These are phyloP conservation scores for Euphorbia pulcherrima DNA, from an alignment of 345 rosid species.

Conservation along the genomic window DNA sequence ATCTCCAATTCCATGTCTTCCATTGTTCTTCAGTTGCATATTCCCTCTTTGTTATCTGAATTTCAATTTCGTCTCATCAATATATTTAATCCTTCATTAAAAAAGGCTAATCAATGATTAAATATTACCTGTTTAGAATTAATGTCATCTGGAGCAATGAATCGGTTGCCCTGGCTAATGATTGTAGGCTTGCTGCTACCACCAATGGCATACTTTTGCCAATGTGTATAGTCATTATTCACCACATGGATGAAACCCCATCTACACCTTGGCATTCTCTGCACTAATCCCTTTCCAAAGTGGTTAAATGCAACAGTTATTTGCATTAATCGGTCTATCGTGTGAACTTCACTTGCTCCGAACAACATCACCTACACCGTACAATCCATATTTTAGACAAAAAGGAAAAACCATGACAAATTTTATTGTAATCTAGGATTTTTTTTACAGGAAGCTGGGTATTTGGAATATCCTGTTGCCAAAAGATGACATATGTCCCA, in stretches of 20 bases:
- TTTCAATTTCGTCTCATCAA: no score
- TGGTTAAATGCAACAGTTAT: conserved; percentile 73
- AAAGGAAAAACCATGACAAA: no score
- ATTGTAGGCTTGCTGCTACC: conserved; percentile 62
- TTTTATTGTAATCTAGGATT: no score
- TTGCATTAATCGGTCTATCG: conserved; percentile 56
- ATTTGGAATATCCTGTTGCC: no score
- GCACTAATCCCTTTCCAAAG: conserved; percentile 59
- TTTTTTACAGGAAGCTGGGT: no score
- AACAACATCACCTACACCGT: conserved; percentile 57
- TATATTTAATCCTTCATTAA: no score
- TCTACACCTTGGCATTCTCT: conserved; percentile 73
- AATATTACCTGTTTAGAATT: conserved; percentile 39
- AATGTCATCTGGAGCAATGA: conserved; percentile 52
- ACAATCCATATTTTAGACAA: neutral
- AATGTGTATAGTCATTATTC: conserved; percentile 75
- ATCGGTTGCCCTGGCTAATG: conserved; percentile 75
- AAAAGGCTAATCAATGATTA: neutral
- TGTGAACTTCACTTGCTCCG: conserved; percentile 44
- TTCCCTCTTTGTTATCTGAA: conserved; percentile 45
- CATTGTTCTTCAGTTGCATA: conserved; percentile 27
- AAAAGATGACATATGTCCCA: no score
- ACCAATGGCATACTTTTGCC: conserved; percentile 67
- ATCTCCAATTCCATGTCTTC: conserved; percentile 46
- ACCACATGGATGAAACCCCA: conserved; percentile 61